Percentiles rank a stretch among this genome's conserved stretches.
phyloP scores from a whole-genome alignment of 2,329 filamentous ascomycete species.

The Coniochaeta hoffmannii region DNA sequence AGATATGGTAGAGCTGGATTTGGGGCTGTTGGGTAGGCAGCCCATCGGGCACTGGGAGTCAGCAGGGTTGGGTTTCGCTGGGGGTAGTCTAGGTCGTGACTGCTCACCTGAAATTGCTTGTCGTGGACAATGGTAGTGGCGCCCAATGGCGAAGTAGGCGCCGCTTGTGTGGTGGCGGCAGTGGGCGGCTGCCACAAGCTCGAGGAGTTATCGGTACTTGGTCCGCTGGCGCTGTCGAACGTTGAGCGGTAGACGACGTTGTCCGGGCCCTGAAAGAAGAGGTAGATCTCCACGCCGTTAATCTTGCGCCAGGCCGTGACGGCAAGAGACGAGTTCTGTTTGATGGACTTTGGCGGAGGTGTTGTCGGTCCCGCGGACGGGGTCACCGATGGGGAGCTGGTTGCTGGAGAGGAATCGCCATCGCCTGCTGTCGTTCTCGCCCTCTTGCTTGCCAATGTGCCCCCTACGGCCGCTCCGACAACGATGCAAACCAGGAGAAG shows the following conservation, averaged over 20 bases:
- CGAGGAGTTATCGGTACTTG: conserved; percentile 5
- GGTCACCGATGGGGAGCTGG: too few species aligned
- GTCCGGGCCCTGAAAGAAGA: conserved; percentile 10
- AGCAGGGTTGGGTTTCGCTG: background rate
- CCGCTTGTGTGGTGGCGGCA: conserved; percentile 2
- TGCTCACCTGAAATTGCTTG: conserved; percentile 2
- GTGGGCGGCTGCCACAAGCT: conserved; percentile 6
- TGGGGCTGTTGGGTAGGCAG: too few species aligned
- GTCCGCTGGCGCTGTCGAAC: conserved; percentile 6
- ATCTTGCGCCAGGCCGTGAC: conserved; percentile 10
- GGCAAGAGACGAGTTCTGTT: conserved; percentile 5
- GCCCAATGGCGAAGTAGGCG: conserved; percentile 3
- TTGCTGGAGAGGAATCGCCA: too few species aligned
- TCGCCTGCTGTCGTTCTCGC: too few species aligned
- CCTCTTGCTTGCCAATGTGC: too few species aligned
- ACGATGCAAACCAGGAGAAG: too few species aligned
- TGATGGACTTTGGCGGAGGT: background rate
- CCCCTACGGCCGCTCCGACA: too few species aligned
- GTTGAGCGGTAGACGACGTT: conserved; percentile 5
- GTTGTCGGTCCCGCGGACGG: too few species aligned
- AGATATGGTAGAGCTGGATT: conserved; percentile 10
- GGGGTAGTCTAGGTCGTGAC: background rate
- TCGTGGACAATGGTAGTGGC: conserved; percentile 6
- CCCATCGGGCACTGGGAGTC: too few species aligned
- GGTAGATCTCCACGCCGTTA: conserved; percentile 5